phyloP scores from a whole-genome alignment of 1,139 yeast species.

The Pneumocystis jirovecii region DNA sequence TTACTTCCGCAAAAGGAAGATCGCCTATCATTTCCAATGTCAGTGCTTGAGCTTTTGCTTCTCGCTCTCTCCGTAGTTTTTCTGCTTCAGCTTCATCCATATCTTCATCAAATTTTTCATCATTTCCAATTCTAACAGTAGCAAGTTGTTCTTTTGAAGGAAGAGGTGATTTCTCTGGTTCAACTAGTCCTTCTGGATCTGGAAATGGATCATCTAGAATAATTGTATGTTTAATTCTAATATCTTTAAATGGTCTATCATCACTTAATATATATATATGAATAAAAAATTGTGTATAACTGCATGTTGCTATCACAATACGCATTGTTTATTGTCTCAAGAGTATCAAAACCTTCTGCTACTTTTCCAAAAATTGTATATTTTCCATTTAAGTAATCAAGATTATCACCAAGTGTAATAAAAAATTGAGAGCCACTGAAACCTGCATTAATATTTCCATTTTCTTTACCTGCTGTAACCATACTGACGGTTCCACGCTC shows the following conservation, averaged over 20 bases:
- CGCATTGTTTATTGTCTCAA: constrained; percentile 32
- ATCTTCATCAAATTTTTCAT: constrained; percentile 17
- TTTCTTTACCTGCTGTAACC: constrained; percentile 15
- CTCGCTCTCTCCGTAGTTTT: constrained; percentile 22
- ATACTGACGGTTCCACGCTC: constrained; percentile 31
- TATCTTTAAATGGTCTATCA: constrained; percentile 34
- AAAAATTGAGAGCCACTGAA: constrained; percentile 24
- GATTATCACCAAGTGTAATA: constrained; percentile 20
- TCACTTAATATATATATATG: constrained; percentile 2
- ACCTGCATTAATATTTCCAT: constrained; percentile 8
- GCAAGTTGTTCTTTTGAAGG: constrained; percentile 28
- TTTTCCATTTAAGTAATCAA: constrained; percentile 16
- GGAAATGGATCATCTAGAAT: constrained; percentile 43
- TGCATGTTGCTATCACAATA: constrained; percentile 25
- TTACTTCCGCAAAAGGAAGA: constrained; percentile 41
- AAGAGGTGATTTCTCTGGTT: constrained; percentile 22
- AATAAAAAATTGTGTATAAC: neutral
- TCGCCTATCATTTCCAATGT: constrained; percentile 54
- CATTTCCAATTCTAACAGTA: constrained; percentile 26
- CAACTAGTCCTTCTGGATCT: constrained; percentile 19
- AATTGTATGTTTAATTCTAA: constrained; percentile 38
- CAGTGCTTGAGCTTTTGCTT: constrained; percentile 39
- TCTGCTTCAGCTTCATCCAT: constrained; percentile 18
- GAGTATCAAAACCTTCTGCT: constrained; percentile 35
- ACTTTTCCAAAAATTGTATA: constrained; percentile 36